Evolutionary conservation across 208 protist genomes (phyloP), one percentile per base, ranked within the genome.

Genomic region (Plasmodiophora brassicae): DNA sequence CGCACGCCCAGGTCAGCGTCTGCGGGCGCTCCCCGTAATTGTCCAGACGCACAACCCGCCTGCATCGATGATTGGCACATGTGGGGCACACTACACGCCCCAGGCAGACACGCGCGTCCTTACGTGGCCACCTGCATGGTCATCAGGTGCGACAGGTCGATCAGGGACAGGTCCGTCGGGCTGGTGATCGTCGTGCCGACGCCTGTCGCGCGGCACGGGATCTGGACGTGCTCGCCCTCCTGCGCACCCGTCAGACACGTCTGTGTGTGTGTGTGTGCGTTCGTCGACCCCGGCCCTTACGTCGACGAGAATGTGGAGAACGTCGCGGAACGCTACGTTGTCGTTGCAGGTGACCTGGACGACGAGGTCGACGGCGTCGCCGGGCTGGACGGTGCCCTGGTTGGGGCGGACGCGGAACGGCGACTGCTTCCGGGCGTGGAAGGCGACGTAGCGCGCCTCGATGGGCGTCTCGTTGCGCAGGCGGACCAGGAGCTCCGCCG

Each of bases 141-240:
- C 89, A 98, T 96, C 32, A 95, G 91, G 90, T 97, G 93, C 1
- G 94, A 95, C 46, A 98, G 94, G 53, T 97, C 90, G 87, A 96
- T 92, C 46, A 89, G 86, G n/a, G 14, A 89, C 86, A 88, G 93
- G 45, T 36, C 87, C 14, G 41, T 89, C 91, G 46, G 90, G 87
- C 28, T 92, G 84, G 22, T 96, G n/a, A 98, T 90, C 1, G 96
- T 95, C 41, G 95, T 96, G 54, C 97, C 97, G 20, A 91, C 94
- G 71, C 97, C 97, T 0, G 65, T 90, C 0, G 95, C 96, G 57
- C 91, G 93, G 41, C 97, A 88, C 46, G 86, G 46, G 43, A 96
- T 91, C 8, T 93, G 57, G 60, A 90, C 71, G 20, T 91, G 45
- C 0, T 91, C 90, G 20, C 90, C 85, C 28, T 78, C 65, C 5